Base-by-base conservation (phyloP, 805 yeast species). In the Tanozyma kutaoensis region DNA sequence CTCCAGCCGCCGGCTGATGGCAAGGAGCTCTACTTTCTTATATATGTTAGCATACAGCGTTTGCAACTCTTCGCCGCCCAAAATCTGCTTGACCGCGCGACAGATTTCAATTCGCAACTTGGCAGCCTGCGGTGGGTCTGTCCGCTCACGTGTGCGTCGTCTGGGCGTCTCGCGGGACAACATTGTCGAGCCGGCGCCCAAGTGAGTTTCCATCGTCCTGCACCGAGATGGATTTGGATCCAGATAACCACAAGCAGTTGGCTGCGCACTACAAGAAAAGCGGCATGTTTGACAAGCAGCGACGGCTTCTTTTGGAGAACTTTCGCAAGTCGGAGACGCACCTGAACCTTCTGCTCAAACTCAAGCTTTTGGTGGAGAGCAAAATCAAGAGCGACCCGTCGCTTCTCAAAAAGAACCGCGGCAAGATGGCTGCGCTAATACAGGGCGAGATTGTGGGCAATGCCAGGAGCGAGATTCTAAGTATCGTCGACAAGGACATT, bases 371-470 rank as follows among this genome's bases (percentile, higher is more conserved):
- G 42, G 57, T 69, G 3, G 69, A 62, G 30, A 42, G 48, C 23
- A 67, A 66, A 34, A 58, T 67, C 14, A 50, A 55, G 24, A 48
- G 56, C 20, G 71, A 69, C 35, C 73, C 73, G 1, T 43, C 55
- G 12, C 54, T 69, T 12, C 41, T 69, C 13, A 43, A 54, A 35
- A 55, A 65, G 38, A 69, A 67, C 42, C 62, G 55, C 28, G 73
- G 72, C 3, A 64, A 58, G 25, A 50, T 64, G 40, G 64, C 62
- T 0, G 74, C 74, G 0, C 41, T 68, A 31, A 60, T 69, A 2
- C 73, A 68, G 36, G 69, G 73, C 2, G 65, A 62, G 20, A 55
- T 68, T 24, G 53, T 65, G 28, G 24, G 21, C 16, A 15, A 32
- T 49, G 45, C 17, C 38, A 41, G 39, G 9, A 30, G 33, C 22